Conservation (phyloP, 208 protist genomes). For the Trypanosoma theileri region DNA sequence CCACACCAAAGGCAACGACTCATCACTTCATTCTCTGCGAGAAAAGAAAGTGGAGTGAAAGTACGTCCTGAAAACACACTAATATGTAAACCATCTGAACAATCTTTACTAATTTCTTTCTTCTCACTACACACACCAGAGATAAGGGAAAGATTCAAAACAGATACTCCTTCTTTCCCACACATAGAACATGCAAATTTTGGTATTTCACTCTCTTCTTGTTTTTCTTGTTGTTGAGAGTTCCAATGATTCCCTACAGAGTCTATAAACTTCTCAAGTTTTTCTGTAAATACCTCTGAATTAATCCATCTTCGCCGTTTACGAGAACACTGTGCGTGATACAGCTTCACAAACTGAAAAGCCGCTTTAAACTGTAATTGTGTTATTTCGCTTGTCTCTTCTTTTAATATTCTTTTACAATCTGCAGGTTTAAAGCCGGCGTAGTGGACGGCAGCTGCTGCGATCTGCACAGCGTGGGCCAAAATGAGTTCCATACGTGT, state of each 20-base stretch:
- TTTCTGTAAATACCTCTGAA: slow-evolving; percentile 23
- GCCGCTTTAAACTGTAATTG: background rate
- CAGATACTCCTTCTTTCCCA: slow-evolving; percentile 18
- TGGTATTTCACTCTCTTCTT: slow-evolving; percentile 7
- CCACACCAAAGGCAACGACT: slow-evolving; percentile 61
- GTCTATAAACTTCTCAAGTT: slow-evolving; percentile 41
- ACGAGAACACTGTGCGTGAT: background rate
- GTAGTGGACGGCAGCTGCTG: slow-evolving; percentile 50
- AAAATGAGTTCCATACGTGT: slow-evolving; percentile 44
- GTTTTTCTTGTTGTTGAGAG: slow-evolving; percentile 20
- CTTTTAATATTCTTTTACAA: too few relatives aligned
- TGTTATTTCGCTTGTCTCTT: slow-evolving; percentile 1
- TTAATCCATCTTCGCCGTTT: slow-evolving; percentile 12
- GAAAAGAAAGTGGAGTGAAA: slow-evolving; percentile 68
- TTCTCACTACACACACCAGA: slow-evolving; percentile 5
- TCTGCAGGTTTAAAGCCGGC: slow-evolving; percentile 25
- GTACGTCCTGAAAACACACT: slow-evolving; percentile 77
- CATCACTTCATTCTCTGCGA: slow-evolving; percentile 53
- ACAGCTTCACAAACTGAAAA: slow-evolving; percentile 18
- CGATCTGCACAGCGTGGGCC: slow-evolving; percentile 58
- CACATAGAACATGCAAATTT: slow-evolving; percentile 28
- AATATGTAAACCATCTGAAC: slow-evolving; percentile 42
- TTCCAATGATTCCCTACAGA: slow-evolving; percentile 40
- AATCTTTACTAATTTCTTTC: background rate
- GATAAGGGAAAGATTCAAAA: slow-evolving; percentile 30